Evolutionary conservation across 306 rosid species (phyloP), one percentile per base, ranked within the genome.

Genomic region (Prunus mume): DNA sequence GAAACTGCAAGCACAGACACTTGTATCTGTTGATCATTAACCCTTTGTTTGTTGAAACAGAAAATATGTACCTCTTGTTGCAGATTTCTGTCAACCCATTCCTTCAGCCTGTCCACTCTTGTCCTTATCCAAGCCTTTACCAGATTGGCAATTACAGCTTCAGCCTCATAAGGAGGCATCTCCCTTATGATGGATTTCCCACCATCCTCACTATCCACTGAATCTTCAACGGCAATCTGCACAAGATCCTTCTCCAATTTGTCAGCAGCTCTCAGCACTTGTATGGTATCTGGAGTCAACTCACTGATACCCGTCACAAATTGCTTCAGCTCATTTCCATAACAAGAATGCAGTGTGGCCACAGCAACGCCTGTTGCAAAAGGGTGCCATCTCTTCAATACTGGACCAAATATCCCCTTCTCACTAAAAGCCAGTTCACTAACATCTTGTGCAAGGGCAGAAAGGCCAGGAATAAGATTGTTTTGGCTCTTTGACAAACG

Each of bases 91-190:
- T 91, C 90, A 79, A 90, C 82, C 99, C 96, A 88, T 80, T 95
- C 97, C 80, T 79, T 86, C 73, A 92, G 83, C 75, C 97, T 89
- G 78, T 92, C 97, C 61, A 92, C 90, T 87, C 99, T 88, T 73
- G 87, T 86, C 65, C 75, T 82, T 84, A 92, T 86, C 99, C 99
- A 95, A 63, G 89, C 84, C 87, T 88, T 90, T 12, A 87, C 99
- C 75, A 95, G 79, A 73, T 74, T 76, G 52, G 87, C 77, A 71
- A 92, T 87, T 25, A 89, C 86, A 66, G 90, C 81, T 82, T 95
- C 99, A 67, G 99, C 93, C 83, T 95, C 99, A 1, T 86, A 95
- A 71, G 99, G 99, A 76, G 93, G 96, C 97, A 95, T 95, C 93
- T 92, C 96, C 85, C 82, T 86, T 68, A 95, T 90, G 70, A 95